These are phyloP conservation scores for Cucumis hystrix DNA, from an alignment of 306 rosid genomes.

Conservation along the genomic window DNA sequence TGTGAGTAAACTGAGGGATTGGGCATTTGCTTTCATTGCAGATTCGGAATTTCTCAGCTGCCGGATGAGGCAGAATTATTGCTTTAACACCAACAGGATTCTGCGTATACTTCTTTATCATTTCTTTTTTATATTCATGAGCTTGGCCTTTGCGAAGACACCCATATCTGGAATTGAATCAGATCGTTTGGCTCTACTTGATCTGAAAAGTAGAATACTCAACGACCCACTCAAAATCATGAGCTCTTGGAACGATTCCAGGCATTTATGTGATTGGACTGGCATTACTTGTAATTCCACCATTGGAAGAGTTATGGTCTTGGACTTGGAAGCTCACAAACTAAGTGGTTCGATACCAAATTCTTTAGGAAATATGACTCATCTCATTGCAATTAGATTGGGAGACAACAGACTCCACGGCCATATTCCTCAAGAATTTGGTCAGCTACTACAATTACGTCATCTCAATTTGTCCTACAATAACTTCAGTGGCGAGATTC, in stretches of 20 bases:
- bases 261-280: conserved; percentile 16
- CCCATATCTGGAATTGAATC: conserved; percentile 2
- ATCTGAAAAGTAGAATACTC: conserved; percentile 14
- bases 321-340: conserved; percentile 10
- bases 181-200: conserved; percentile 17
- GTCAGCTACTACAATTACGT: neutral
- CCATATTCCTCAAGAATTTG: conserved; percentile 24
- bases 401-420: conserved; percentile 11
- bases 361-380: conserved; percentile 24
- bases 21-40: too few species aligned
- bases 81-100: neutral
- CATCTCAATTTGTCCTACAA: conserved; percentile 8
- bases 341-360: conserved; percentile 14
- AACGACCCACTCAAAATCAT: conserved; percentile 13
- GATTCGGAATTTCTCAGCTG: too few species aligned
- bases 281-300: conserved; percentile 19
- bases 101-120: neutral
- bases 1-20: too few species aligned
- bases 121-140: neutral
- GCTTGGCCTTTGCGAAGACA: neutral
- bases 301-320: conserved; percentile 1
- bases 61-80: too few species aligned
- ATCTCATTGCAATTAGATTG: conserved; percentile 16
- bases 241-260: conserved; percentile 32
- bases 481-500: neutral